phyloP scores from a whole-genome alignment of 2,329 filamentous ascomycete species.

The Colletotrichum lindemuthianum region DNA sequence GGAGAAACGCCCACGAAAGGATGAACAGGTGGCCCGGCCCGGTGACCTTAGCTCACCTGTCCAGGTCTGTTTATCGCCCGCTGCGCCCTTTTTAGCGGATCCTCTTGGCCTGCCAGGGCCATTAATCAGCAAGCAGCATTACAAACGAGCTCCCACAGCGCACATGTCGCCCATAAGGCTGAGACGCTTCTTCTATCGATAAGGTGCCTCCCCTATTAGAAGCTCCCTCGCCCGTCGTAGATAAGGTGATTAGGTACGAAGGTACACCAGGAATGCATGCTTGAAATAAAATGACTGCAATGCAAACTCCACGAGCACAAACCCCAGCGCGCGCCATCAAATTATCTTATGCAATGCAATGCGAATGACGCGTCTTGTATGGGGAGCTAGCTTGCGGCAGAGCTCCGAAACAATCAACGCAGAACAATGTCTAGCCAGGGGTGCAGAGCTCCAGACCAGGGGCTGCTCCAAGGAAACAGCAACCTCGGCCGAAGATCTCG shows the following conservation, averaged over 20 bases:
- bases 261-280: background rate
- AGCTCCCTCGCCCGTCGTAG: background rate
- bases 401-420: too few relatives aligned
- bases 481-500: conserved; percentile 13
- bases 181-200: conserved; percentile 4
- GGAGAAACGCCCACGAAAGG: background rate
- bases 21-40: conserved; percentile 29
- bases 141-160: background rate
- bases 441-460: too few relatives aligned
- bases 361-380: too few relatives aligned
- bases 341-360: too few relatives aligned
- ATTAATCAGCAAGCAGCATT: too few relatives aligned
- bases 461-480: conserved; percentile 9
- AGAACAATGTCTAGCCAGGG: too few relatives aligned
- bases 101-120: too few relatives aligned
- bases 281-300: too few relatives aligned
- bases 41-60: background rate
- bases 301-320: too few relatives aligned
- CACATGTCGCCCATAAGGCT: conserved; percentile 9
- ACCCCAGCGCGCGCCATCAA: too few relatives aligned
- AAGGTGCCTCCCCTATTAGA: background rate
- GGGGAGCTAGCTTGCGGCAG: too few relatives aligned
- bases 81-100: background rate
- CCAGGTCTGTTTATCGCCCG: background rate
- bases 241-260: too few relatives aligned